Evolutionary conservation across 768 basidiomycete genomes (phyloP).

Genomic region (Trametes punicea): DNA sequence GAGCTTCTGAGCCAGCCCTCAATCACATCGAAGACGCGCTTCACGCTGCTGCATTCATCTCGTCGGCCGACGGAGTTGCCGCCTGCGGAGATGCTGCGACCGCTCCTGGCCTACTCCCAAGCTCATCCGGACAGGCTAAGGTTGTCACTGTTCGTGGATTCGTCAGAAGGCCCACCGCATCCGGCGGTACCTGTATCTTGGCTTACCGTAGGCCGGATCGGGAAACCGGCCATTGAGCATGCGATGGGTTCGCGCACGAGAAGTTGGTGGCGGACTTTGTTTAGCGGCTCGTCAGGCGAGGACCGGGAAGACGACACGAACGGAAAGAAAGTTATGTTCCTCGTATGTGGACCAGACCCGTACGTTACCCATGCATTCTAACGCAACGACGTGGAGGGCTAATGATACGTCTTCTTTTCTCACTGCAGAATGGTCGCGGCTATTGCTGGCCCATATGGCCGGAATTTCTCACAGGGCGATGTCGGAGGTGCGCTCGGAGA

Average conservation of each 20-base stretch:
- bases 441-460: slow-evolving; percentile 74
- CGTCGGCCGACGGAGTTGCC: slow-evolving; percentile 61
- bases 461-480: slow-evolving; percentile 70
- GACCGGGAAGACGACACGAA: slow-evolving; percentile 14
- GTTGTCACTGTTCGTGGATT: slow-evolving; percentile 63
- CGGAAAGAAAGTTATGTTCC: slow-evolving; percentile 52
- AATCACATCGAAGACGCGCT: slow-evolving; percentile 42
- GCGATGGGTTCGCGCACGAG: slow-evolving; percentile 33
- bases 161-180: slow-evolving; percentile 22
- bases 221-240: slow-evolving; percentile 43
- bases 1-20: slow-evolving; percentile 37
- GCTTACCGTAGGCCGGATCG: slow-evolving; percentile 53
- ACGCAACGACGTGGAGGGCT: slow-evolving; percentile 11
- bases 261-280: slow-evolving; percentile 33
- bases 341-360: slow-evolving; percentile 86
- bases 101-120: slow-evolving; percentile 46
- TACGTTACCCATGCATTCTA: slow-evolving; percentile 29
- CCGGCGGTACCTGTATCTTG: slow-evolving; percentile 20
- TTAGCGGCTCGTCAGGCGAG: slow-evolving; percentile 4
- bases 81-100: slow-evolving; percentile 56
- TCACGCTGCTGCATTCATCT: slow-evolving; percentile 74
- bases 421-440: slow-evolving; percentile 64
- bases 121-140: slow-evolving; percentile 53
- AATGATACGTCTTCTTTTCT: slow-evolving; percentile 5
- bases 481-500: slow-evolving; percentile 65